Evolutionary conservation across 768 basidiomycete genomes (phyloP), one percentile per base, ranked within the genome.

Genomic region (Lyophyllum atratum): DNA sequence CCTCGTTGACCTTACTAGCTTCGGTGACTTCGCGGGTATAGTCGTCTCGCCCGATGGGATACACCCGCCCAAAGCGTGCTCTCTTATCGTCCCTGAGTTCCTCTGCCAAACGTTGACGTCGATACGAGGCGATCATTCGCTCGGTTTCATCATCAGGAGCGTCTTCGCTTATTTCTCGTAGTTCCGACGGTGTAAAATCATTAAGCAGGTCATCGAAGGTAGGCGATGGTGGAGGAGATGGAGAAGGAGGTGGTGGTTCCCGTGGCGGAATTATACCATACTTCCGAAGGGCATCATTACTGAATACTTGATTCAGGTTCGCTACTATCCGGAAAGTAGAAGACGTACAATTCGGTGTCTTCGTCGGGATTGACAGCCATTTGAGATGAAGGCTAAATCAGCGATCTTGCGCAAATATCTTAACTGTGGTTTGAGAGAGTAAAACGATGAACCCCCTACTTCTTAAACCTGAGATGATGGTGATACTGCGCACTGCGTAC

Each of bases 1-100:
- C 81, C 52, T 89, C 84, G 59, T 85, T 78, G 10, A 84, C 70
- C 56, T 81, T 82, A 72, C 95, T 98, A 3, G 93, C 92, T 59
- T 98, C 95, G 0, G 95, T 98, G 11, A 99, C 92, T 68, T 98
- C 95, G 45, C 89, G 80, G 39, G 91, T 96, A 72, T 98, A 99
- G 69, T 97, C 95, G 15, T 94, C 94, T 60, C 96, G 78, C 24
- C 89, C 85, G 56, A 99, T 95, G 0, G 94, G 93, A 68, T 91
- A 88, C 46, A 97, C 82, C 24, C 84, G 76, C 19, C 95, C 97
- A 67, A 93, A 98, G 59, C 86, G 81, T 21, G 86, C 86, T 54
- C 77, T 81, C 61, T 78, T 81, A 56, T 84, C 77, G 47, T 81
- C 78, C 53, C 73, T 75, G 54, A 76, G 78, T 64, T 92, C 80